Percentiles rank a stretch among this genome's conserved stretches.
Evolutionary conservation across 2,329 filamentous ascomycete genomes (phyloP).

Genomic region (Cercospora canescens): DNA sequence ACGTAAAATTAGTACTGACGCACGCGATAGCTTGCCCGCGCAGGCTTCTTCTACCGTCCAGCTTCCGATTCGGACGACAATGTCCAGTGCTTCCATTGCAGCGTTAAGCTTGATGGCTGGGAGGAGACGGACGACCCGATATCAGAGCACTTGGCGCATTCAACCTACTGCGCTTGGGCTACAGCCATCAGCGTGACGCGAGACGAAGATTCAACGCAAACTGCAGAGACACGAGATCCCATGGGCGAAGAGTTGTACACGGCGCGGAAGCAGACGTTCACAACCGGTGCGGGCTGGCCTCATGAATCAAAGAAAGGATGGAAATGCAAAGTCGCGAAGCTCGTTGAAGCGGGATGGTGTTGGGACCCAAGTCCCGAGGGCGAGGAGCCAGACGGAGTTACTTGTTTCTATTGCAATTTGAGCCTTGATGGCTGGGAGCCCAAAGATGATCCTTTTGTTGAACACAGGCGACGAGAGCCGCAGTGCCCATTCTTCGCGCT

Average conservation of each 20-base stretch:
- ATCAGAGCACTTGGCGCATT: constrained; percentile 81
- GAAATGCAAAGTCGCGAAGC: constrained; percentile 87
- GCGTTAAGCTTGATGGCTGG: constrained; percentile 86
- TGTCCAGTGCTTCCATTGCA: constrained; percentile 83
- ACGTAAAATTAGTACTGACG: constrained; percentile 19
- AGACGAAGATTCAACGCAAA: constrained; percentile 60
- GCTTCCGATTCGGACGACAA: constrained; percentile 77
- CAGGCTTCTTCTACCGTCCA: constrained; percentile 89
- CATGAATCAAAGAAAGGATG: constrained; percentile 85
- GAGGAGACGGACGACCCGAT: constrained; percentile 82
- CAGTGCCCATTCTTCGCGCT: constrained; percentile 82
- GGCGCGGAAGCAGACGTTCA: constrained; percentile 81
- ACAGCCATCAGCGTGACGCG: constrained; percentile 57
- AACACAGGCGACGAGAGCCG: constrained; percentile 78
- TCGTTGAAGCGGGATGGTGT: constrained; percentile 91
- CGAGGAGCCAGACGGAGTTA: constrained; percentile 78
- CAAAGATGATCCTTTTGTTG: constrained; percentile 85
- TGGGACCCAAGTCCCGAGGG: constrained; percentile 77
- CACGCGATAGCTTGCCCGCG: constrained; percentile 70
- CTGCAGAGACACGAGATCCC: constrained; percentile 70
- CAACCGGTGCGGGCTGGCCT: constrained; percentile 69
- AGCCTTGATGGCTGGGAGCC: constrained; percentile 94
- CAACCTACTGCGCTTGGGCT: constrained; percentile 83
- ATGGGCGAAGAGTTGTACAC: constrained; percentile 68
- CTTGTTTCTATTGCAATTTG: constrained; percentile 86